Conservation (phyloP, 306 rosid species). For the Erythrophleum fordii region DNA sequence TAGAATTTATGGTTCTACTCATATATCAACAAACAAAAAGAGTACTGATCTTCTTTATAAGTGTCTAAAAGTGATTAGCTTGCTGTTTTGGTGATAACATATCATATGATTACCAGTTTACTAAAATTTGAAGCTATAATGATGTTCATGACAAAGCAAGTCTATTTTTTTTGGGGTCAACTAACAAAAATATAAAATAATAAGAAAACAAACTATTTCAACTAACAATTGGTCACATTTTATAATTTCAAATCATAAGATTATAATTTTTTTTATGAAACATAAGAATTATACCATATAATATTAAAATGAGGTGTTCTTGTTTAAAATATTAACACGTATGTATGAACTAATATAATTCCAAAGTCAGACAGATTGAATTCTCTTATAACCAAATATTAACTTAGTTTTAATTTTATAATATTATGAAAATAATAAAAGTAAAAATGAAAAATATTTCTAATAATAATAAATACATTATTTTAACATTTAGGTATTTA, state of each 20-base stretch:
- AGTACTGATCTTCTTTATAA: background rate
- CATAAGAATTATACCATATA: background rate
- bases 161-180: background rate
- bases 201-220: background rate
- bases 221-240: background rate
- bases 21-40: background rate
- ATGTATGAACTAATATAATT: background rate
- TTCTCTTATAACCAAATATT: background rate
- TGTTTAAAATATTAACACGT: background rate
- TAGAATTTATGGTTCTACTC: background rate
- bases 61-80: background rate
- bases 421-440: background rate
- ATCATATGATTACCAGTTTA: background rate
- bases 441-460: background rate
- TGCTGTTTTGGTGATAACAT: constrained; percentile 3
- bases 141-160: background rate
- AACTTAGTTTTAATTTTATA: background rate
- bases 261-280: background rate
- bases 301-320: background rate
- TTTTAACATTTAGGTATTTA: background rate
- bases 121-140: constrained; percentile 10
- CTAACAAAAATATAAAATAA: background rate
- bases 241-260: background rate
- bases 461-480: background rate
- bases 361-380: background rate